phyloP scores from a whole-genome alignment of 345 rosid species.

The Arabis alpina region DNA sequence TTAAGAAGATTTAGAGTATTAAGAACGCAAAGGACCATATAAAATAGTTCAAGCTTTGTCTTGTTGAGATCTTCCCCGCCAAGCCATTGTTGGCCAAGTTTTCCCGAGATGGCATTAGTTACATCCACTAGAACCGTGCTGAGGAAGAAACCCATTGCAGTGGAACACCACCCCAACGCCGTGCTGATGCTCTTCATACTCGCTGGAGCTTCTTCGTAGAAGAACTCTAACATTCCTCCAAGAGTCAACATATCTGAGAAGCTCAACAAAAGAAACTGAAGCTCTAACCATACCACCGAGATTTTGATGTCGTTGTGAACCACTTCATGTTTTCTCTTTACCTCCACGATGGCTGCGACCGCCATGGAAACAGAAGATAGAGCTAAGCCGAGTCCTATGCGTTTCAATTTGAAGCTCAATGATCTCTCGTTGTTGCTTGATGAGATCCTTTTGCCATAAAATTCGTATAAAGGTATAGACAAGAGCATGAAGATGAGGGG shows the following conservation, averaged over 20 bases:
- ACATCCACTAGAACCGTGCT: conserved; percentile 46
- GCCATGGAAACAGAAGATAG: conserved; percentile 57
- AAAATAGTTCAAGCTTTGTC: conserved; percentile 49
- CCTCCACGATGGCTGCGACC: conserved; percentile 48
- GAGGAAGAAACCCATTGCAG: conserved; percentile 52
- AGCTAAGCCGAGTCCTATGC: conserved; percentile 52
- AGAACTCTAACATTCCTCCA: conserved; percentile 64
- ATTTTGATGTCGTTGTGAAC: conserved; percentile 7
- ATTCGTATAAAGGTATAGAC: conserved; percentile 48
- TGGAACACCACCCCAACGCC: conserved; percentile 57
- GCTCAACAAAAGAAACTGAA: conserved; percentile 51
- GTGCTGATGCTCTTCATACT: conserved; percentile 55
- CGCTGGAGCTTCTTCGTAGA: conserved; percentile 52
- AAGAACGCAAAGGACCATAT: conserved; percentile 46
- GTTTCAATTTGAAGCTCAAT: conserved; percentile 42
- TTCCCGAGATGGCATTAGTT: conserved; percentile 44
- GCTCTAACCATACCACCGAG: conserved; percentile 55
- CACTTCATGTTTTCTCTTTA: conserved; percentile 42
- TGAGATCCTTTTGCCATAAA: neutral
- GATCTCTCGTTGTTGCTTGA: neutral
- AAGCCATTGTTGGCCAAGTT: conserved; percentile 55
- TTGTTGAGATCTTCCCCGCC: conserved; percentile 50
- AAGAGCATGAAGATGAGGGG: conserved; percentile 50
- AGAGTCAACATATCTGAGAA: conserved; percentile 55
- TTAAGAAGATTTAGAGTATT: conserved; percentile 49